Conservation (phyloP, 208 protist species). For the Acanthamoeba royreba region DNA sequence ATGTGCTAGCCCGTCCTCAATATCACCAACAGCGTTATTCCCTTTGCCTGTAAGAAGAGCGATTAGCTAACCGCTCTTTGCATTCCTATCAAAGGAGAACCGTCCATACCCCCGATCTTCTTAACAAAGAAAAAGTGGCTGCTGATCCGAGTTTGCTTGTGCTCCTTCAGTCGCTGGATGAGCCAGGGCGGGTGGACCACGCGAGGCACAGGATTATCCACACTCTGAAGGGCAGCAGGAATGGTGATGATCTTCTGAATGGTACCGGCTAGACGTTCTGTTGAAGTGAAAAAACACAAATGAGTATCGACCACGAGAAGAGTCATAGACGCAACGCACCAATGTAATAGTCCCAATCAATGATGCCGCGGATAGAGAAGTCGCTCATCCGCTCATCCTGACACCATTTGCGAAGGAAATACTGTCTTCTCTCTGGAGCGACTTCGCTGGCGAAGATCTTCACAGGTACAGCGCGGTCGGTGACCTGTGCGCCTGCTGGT, state of each 20-base stretch:
- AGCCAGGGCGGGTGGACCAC: slow-evolving; percentile 98
- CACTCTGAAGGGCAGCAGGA: slow-evolving; percentile 95
- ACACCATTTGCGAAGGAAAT: slow-evolving; percentile 95
- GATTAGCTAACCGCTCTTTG: not conserved
- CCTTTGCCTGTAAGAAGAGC: not conserved
- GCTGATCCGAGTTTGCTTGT: slow-evolving; percentile 54
- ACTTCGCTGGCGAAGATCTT: slow-evolving; percentile 95
- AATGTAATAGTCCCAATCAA: slow-evolving; percentile 99
- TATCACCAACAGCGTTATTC: slow-evolving; percentile 28
- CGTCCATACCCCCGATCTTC: not conserved
- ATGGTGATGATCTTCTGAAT: slow-evolving; percentile 99
- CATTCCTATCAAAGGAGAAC: not conserved
- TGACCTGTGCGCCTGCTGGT: slow-evolving; percentile 92
- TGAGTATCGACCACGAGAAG: not conserved
- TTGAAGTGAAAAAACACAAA: not conserved
- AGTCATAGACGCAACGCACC: not conserved
- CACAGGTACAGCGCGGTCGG: slow-evolving; percentile 96
- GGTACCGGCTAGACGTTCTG: slow-evolving; percentile 88
- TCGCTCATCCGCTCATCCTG: slow-evolving; percentile 65
- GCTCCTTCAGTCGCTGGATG: slow-evolving; percentile 83
- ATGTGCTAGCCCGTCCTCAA: slow-evolving; percentile 60
- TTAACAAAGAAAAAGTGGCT: slow-evolving; percentile 50
- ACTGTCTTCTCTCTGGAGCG: slow-evolving; percentile 74
- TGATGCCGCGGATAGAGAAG: slow-evolving; percentile 88
- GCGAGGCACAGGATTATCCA: slow-evolving; percentile 96